Conservation (phyloP, 1,139 yeast genomes). For the Tardiomyces depauwii region DNA sequence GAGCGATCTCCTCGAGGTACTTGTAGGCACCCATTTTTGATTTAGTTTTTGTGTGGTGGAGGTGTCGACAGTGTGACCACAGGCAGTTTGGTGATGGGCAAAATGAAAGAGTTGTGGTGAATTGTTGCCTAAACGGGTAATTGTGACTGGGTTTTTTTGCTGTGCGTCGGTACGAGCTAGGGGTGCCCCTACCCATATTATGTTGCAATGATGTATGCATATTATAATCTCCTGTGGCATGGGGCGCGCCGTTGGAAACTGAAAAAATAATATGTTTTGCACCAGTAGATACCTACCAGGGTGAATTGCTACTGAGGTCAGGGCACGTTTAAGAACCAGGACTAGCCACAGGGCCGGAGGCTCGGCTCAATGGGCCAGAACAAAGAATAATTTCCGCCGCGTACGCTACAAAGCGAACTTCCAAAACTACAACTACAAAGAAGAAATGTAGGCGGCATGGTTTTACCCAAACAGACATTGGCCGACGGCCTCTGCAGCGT, state of each 20-base stretch:
- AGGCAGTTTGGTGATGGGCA: background rate
- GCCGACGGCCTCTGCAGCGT: slow-evolving; percentile 83
- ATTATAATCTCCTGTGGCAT: too few relatives aligned
- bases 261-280: too few relatives aligned
- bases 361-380: too few relatives aligned
- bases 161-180: background rate
- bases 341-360: too few relatives aligned
- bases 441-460: slow-evolving; percentile 69
- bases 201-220: too few relatives aligned
- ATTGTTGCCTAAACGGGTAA: background rate
- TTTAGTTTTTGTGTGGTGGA: slow-evolving; percentile 3
- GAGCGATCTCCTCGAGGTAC: slow-evolving; percentile 97
- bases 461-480: slow-evolving; percentile 80
- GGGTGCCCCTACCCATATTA: too few relatives aligned
- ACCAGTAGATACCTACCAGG: too few relatives aligned
- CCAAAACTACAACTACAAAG: slow-evolving; percentile 1
- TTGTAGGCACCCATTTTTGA: slow-evolving; percentile 96
- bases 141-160: background rate
- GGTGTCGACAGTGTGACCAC: background rate
- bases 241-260: background rate
- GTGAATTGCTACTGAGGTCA: too few relatives aligned
- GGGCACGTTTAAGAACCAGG: too few relatives aligned
- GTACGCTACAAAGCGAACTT: too few relatives aligned
- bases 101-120: background rate
- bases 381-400: too few relatives aligned